Conservation (phyloP, 176 grass and related monocot species). For the Carex parvula region DNA sequence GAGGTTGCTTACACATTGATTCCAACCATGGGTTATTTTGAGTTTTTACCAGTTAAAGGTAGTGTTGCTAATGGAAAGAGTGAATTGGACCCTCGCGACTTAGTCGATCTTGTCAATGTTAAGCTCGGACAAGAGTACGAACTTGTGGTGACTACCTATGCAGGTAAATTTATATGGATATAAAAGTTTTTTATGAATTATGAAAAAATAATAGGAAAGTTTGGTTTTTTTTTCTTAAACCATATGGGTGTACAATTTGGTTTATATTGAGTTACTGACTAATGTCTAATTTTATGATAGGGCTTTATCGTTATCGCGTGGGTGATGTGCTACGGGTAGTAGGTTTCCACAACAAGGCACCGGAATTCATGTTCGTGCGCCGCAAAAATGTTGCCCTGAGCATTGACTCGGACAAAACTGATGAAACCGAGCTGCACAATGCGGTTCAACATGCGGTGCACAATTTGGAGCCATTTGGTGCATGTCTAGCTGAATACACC, state of each 20-base stretch:
- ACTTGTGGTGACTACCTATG: constrained; percentile 89
- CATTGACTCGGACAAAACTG: constrained; percentile 93
- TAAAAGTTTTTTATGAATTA: not conserved
- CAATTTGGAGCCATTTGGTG: constrained; percentile 70
- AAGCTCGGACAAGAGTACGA: constrained; percentile 87
- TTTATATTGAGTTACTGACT: not conserved
- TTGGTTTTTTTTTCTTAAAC: not conserved
- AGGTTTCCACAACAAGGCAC: constrained; percentile 93
- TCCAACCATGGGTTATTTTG: constrained; percentile 95
- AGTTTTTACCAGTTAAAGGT: constrained; percentile 61
- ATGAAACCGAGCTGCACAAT: constrained; percentile 91
- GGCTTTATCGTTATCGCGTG: constrained; percentile 91
- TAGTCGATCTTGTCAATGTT: constrained; percentile 73
- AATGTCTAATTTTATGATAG: constrained; percentile 28
- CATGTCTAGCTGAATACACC: constrained; percentile 85
- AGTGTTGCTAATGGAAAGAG: constrained; percentile 22
- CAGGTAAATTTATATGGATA: constrained; percentile 33
- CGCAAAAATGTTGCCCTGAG: constrained; percentile 93
- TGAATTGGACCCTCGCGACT: constrained; percentile 57
- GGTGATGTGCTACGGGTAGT: constrained; percentile 82
- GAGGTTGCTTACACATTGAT: constrained; percentile 94
- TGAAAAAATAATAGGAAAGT: not conserved
- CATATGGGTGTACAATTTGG: not conserved
- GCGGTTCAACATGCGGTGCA: constrained; percentile 62
- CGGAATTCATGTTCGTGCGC: constrained; percentile 73